Evolutionary conservation across 2,329 filamentous ascomycete genomes (phyloP).

Genomic region (Penicillium sp.): DNA sequence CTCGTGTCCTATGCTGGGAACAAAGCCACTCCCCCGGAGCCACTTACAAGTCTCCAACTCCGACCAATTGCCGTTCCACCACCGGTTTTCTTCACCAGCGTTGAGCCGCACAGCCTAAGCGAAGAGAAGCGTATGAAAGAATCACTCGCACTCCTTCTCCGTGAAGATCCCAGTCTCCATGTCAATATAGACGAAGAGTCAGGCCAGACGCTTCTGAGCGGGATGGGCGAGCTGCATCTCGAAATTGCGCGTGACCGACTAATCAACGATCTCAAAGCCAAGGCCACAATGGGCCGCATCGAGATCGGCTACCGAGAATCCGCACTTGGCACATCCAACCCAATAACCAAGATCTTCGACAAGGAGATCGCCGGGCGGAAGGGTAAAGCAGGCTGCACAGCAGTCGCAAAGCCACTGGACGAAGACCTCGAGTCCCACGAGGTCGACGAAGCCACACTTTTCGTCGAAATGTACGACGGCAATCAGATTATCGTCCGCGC

Average conservation of each 20-base stretch:
- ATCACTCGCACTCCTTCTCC: conserved; percentile 71
- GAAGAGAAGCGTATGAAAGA: conserved; percentile 78
- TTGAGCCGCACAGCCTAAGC: conserved; percentile 74
- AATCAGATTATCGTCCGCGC: conserved; percentile 64
- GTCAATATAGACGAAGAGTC: conserved; percentile 83
- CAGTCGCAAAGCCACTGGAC: conserved; percentile 60
- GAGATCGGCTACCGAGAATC: conserved; percentile 95
- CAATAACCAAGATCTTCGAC: conserved; percentile 67
- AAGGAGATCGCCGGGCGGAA: conserved; percentile 75
- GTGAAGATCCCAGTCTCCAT: conserved; percentile 90
- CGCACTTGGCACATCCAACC: conserved; percentile 56
- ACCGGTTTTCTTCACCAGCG: conserved; percentile 92
- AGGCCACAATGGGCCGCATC: conserved; percentile 79
- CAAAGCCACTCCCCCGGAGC: conserved; percentile 63
- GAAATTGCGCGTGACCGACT: conserved; percentile 89
- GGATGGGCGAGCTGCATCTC: conserved; percentile 94
- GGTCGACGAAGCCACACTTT: conserved; percentile 33
- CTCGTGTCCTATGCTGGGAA: conserved; percentile 69
- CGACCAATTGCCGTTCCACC: conserved; percentile 86
- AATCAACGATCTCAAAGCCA: conserved; percentile 83
- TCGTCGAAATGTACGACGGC: conserved; percentile 57
- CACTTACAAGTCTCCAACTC: conserved; percentile 73
- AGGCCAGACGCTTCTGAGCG: conserved; percentile 87
- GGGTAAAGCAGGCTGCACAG: conserved; percentile 74
- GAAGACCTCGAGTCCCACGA: conserved; percentile 21